Evolutionary conservation across 805 yeast genomes (phyloP).

Genomic region (Wickerhamomyces kurtzmanii): DNA sequence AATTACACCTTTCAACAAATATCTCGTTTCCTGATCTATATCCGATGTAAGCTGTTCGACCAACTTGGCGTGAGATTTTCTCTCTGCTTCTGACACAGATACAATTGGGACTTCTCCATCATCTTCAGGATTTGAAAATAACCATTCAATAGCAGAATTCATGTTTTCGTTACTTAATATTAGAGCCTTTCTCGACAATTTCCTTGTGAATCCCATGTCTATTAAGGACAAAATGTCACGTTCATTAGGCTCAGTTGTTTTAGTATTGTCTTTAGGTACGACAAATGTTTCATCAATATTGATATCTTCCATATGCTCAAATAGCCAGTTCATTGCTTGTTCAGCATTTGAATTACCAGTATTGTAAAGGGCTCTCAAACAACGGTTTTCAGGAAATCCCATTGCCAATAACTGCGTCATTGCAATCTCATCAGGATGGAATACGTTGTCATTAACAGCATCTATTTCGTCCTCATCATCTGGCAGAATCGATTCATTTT

Average conservation of each 20-base stretch:
- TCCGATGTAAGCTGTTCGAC: slow-evolving; percentile 1
- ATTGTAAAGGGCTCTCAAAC: slow-evolving; percentile 54
- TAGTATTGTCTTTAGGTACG: slow-evolving; percentile 14
- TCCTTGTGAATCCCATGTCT: slow-evolving; percentile 70
- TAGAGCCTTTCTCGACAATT: slow-evolving; percentile 68
- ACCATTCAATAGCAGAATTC: slow-evolving; percentile 85
- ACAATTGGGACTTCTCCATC: slow-evolving; percentile 41
- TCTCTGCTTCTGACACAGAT: slow-evolving; percentile 5
- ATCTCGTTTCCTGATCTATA: slow-evolving; percentile 19
- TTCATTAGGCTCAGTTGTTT: slow-evolving; percentile 16
- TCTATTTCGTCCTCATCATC: slow-evolving; percentile 24
- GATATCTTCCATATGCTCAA: slow-evolving; percentile 80
- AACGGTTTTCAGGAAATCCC: slow-evolving; percentile 79
- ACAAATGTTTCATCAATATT: slow-evolving; percentile 60
- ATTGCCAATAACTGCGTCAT: slow-evolving; percentile 51
- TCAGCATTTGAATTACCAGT: slow-evolving; percentile 63
- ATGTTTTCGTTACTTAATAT: slow-evolving; percentile 45
- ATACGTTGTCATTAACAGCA: slow-evolving; percentile 19
- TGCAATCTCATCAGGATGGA: slow-evolving; percentile 46
- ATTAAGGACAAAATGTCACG: slow-evolving; percentile 37
- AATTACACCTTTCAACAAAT: slow-evolving; percentile 49
- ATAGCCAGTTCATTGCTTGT: slow-evolving; percentile 82
- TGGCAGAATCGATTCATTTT: slow-evolving; percentile 28
- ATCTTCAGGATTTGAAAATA: slow-evolving; percentile 75
- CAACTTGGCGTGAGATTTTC: no score